Evolutionary conservation across 352 stramenopile species (phyloP).

Genomic region (Phytophthora pistaciae): DNA sequence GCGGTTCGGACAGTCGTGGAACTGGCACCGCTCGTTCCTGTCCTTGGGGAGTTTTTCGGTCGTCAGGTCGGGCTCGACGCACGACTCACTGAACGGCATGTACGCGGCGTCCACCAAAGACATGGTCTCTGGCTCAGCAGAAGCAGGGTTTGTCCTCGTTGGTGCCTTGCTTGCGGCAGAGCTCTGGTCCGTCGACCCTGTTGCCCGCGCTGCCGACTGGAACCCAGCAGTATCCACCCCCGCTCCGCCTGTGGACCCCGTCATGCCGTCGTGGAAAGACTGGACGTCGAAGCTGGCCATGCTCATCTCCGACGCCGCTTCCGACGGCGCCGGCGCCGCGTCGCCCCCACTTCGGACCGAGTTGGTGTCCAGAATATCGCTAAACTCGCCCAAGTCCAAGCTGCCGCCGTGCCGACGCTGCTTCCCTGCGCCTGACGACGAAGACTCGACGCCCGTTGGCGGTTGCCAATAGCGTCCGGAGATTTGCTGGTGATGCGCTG

Average conservation of each 20-base stretch:
- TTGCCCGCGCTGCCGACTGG: background rate
- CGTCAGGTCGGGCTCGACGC: constrained; percentile 56
- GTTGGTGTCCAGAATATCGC: constrained; percentile 45
- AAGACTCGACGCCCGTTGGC: constrained; percentile 17
- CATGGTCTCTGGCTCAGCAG: constrained; percentile 9
- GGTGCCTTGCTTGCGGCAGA: constrained; percentile 3
- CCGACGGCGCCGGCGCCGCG: constrained; percentile 9
- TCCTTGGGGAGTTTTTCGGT: constrained; percentile 66
- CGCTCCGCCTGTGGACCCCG: background rate
- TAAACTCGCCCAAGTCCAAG: constrained; percentile 49
- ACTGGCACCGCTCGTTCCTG: constrained; percentile 79
- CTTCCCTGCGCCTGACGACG: constrained; percentile 22
- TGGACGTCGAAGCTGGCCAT: constrained; percentile 47
- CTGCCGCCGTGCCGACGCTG: constrained; percentile 28
- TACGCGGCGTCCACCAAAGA: constrained; percentile 48
- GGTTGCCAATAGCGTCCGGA: constrained; percentile 38
- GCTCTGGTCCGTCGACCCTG: background rate
- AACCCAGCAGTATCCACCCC: background rate
- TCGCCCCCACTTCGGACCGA: constrained; percentile 3
- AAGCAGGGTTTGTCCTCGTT: background rate
- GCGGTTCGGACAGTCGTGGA: constrained; percentile 80
- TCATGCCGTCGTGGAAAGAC: constrained; percentile 43
- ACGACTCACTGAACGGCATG: constrained; percentile 48
- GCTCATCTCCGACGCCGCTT: constrained; percentile 38
- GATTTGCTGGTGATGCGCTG: constrained; percentile 7